Evolutionary conservation across 2,329 filamentous ascomycete genomes (phyloP).

Genomic region (Cladosporium sp.): DNA sequence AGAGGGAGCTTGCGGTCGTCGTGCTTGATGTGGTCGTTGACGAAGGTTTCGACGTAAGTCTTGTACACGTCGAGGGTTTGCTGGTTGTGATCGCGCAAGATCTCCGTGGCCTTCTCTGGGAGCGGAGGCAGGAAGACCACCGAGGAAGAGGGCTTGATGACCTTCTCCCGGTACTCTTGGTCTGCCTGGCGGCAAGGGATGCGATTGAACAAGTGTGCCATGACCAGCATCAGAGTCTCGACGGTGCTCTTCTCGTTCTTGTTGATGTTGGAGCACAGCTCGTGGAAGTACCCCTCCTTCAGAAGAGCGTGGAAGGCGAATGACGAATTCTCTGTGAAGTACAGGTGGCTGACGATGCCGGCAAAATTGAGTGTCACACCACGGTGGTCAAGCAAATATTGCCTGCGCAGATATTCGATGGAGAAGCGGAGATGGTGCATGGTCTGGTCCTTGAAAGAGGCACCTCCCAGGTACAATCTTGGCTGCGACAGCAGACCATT

Average conservation of each 20-base stretch:
- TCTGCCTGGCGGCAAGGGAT: conserved; percentile 46
- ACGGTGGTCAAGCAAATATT: conserved; percentile 56
- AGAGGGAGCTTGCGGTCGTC: conserved; percentile 57
- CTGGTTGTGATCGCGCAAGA: conserved; percentile 59
- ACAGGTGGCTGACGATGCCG: conserved; percentile 64
- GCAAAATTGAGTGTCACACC: conserved; percentile 70
- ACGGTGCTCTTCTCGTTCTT: conserved; percentile 47
- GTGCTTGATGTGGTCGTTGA: conserved; percentile 56
- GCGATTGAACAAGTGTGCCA: conserved; percentile 67
- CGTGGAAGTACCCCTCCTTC: conserved; percentile 64
- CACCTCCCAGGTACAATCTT: conserved; percentile 64
- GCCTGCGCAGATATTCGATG: conserved; percentile 69
- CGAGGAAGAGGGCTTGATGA: conserved; percentile 57
- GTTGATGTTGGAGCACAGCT: conserved; percentile 56
- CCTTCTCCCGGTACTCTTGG: conserved; percentile 43
- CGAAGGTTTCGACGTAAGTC: conserved; percentile 64
- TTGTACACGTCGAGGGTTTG: conserved; percentile 63
- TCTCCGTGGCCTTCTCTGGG: conserved; percentile 51
- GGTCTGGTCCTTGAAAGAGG: conserved; percentile 62
- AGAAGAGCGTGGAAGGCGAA: conserved; percentile 74
- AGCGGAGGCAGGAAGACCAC: conserved; percentile 61
- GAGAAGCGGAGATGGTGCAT: conserved; percentile 75
- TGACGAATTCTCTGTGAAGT: conserved; percentile 69
- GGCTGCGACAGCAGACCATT: conserved; percentile 66
- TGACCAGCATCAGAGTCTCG: conserved; percentile 60